Base-by-base conservation (phyloP, 805 yeast species). In the Ogataea pignaliae region DNA sequence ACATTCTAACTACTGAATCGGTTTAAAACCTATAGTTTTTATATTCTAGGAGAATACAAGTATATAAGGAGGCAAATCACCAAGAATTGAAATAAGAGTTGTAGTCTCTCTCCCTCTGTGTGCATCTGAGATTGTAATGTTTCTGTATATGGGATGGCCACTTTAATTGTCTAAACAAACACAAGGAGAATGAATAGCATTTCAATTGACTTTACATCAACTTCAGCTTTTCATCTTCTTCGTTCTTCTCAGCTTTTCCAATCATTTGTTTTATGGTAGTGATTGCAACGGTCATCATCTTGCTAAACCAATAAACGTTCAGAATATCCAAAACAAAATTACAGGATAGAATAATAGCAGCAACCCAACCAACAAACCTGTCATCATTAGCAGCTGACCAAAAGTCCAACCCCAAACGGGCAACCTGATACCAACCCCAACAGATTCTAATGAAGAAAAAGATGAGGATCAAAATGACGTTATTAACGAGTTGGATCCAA, bases 361-460 rank as follows among this genome's bases (percentile, higher is more conserved):
- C 58, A 29, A 57, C 63, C 21, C 44, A 18, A 32, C 44, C 12
- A 12, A 58, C 57, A 42, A 63, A 66, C 16, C 64, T 40, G 17
- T 63, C 62, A 40, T 60, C 61, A 21, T 54, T 30, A 33, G 54
- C 46, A 9, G 56, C 63, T 9, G 14, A 28, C 36, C 53, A 59
- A 29, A 66, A 50, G 44, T 66, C 71, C 10, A 26, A 9, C 7
- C 55, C 61, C 17, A 66, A 47, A 5, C 42, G 44, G 34, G 29
- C 46, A 13, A 64, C 64, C 43, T 65, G 69, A 44, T 59, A 64
- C 70, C 70, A 66, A 34, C 71, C 71, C 69, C 69, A 66, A 32
- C 58, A 54, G 32, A 66, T 60, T 39, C 71, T 54, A 17, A 64
- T 55, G 28, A 59, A 58, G 50, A 66, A 66, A 51, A 66, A 66